Base-by-base conservation (phyloP, 495 filamentous ascomycete species). In the Polyplosphaeria fusca region DNA sequence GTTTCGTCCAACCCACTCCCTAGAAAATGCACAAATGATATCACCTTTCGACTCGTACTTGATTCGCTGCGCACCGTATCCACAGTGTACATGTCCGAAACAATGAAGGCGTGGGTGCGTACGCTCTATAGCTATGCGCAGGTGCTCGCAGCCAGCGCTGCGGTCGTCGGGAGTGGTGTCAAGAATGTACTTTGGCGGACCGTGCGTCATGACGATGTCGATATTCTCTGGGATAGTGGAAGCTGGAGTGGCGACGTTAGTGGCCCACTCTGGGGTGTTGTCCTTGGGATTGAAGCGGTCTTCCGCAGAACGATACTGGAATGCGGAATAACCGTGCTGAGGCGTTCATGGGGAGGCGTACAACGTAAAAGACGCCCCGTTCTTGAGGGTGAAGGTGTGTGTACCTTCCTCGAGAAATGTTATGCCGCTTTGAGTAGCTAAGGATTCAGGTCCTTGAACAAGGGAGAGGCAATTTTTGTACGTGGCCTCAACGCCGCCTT, bases 41-140 rank as follows among this genome's bases (percentile, higher is more conserved):
- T 43, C 49, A 3, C 11, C 16, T 13, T 23, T 20, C 4, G 35
- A 11, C 5, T 55, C 32, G 30, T 40, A 58, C 5, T 57, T 5
- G 12, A 63, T 39, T 1, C 60, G 37, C 28, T 57, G 53, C 0
- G 58, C 37, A 1, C 72, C 73, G 52, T 69, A 59, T 3, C 67
- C 65, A 24, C 70, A 60, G 68, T 85, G 82, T 11, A 85, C 78
- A 71, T 85, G 82, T 1, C 82, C 82, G 59, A 83, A 85, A 20
- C 79, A 76, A 69, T 84, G 80, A 28, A 85, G 27, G 22, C 70
- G 68, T 1, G 82, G 82, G 41, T 66, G 71, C 11, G 71, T 73
- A 23, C 76, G 61, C 37, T 52, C 46, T 4, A 75, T 72, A 0
- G 81, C 82, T 23, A 46, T 13, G 13, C 44, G 39, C 14, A 66